phyloP scores from a whole-genome alignment of 2,329 filamentous ascomycete genomes.

The Epicoccum sorghinum region DNA sequence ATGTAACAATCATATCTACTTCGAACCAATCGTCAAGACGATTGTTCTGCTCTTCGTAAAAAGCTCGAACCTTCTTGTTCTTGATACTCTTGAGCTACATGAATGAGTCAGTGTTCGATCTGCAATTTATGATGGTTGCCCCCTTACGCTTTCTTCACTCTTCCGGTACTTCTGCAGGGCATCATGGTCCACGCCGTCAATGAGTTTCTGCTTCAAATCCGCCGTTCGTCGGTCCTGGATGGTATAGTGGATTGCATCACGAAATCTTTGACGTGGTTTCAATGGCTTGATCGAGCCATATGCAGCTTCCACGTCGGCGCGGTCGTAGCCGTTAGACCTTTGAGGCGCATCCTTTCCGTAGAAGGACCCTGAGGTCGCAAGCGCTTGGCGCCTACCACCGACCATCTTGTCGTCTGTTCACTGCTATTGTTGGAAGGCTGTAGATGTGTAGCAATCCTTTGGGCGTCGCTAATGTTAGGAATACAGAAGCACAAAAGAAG shows the following conservation, averaged over 20 bases:
- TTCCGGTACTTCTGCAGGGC: slow-evolving; percentile 58
- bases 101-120: not conserved
- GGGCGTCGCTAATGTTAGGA: too few species aligned
- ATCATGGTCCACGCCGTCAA: slow-evolving; percentile 54
- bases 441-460: too few species aligned
- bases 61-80: slow-evolving; percentile 58
- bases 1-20: slow-evolving; percentile 63
- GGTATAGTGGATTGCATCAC: slow-evolving; percentile 55
- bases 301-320: slow-evolving; percentile 37
- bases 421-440: not conserved
- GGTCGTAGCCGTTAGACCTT: slow-evolving; percentile 3
- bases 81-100: slow-evolving; percentile 57
- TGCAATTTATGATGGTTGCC: not conserved
- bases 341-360: slow-evolving; percentile 1
- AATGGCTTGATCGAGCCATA: slow-evolving; percentile 28
- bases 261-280: slow-evolving; percentile 46
- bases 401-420: slow-evolving; percentile 8
- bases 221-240: slow-evolving; percentile 53
- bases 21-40: slow-evolving; percentile 64
- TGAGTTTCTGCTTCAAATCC: slow-evolving; percentile 57
- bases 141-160: slow-evolving; percentile 54
- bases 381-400: slow-evolving; percentile 7
- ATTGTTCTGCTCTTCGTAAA: slow-evolving; percentile 62
- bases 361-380: slow-evolving; percentile 3
- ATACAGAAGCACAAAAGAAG: not conserved